Evolutionary conservation across 2,329 filamentous ascomycete genomes (phyloP).

Genomic region (Corynespora cassiicola): DNA sequence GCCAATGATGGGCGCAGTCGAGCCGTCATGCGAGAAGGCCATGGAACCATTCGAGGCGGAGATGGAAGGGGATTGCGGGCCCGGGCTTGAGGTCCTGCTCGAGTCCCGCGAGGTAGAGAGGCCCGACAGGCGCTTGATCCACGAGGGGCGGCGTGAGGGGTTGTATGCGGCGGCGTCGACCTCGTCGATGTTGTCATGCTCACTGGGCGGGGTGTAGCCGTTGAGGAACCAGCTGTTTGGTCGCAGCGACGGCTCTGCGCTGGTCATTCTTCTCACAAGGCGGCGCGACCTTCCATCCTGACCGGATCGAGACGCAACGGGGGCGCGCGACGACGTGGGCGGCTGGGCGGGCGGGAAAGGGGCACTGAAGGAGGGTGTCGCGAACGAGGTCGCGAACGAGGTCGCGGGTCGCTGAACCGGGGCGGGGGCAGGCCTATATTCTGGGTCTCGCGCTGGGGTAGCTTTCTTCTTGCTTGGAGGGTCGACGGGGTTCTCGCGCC

Average conservation of each 20-base stretch:
- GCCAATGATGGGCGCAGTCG: slow-evolving; percentile 68
- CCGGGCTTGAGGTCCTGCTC: slow-evolving; percentile 69
- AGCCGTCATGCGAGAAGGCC: slow-evolving; percentile 57
- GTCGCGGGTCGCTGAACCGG: slow-evolving; percentile 27
- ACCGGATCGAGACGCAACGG: slow-evolving; percentile 29
- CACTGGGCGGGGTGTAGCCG: slow-evolving; percentile 23
- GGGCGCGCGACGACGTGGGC: slow-evolving; percentile 30
- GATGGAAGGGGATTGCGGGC: slow-evolving; percentile 70
- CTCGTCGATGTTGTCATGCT: slow-evolving; percentile 32
- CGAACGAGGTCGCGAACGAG: slow-evolving; percentile 27
- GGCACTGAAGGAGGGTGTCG: slow-evolving; percentile 28
- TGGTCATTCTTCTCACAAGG: slow-evolving; percentile 42
- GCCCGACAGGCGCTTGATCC: slow-evolving; percentile 74
- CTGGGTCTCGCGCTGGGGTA: slow-evolving; percentile 39
- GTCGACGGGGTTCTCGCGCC: slow-evolving; percentile 54
- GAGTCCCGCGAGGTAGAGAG: slow-evolving; percentile 70
- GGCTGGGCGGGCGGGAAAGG: slow-evolving; percentile 26
- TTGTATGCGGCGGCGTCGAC: slow-evolving; percentile 26
- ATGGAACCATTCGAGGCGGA: slow-evolving; percentile 67
- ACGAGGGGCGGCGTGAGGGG: slow-evolving; percentile 61
- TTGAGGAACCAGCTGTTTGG: slow-evolving; percentile 24
- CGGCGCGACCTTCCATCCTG: slow-evolving; percentile 39
- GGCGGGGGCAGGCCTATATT: slow-evolving; percentile 33
- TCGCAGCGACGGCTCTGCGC: slow-evolving; percentile 28
- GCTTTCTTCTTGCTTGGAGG: slow-evolving; percentile 48